Evolutionary conservation across 148 eudicot genomes (phyloP), one percentile per base, ranked within the genome.

Genomic region (Nepenthes gracilis): DNA sequence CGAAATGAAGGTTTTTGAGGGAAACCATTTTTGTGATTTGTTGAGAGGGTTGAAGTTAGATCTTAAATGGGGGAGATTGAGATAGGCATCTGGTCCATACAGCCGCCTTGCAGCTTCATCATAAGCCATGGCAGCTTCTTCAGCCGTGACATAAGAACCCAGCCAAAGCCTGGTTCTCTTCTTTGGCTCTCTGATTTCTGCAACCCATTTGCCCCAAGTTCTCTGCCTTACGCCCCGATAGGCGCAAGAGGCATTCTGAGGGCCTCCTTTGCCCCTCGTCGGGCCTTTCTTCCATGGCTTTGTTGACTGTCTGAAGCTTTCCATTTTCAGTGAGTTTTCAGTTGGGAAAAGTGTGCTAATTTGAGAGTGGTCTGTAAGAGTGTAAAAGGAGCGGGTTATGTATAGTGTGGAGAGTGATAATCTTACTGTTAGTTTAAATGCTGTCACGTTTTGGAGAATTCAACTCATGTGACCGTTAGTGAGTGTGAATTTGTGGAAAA

Each of bases 281-380:
- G 97, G 96, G 6, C 97, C 97, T 64, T 88, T 92, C 70, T 92
- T 92, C 97, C 97, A 92, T 60, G 96, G 97, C 71, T 81, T 89
- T 8, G 82, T 72, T 2, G 78, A 55, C 67, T 73, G 83, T 63
- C 65, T 74, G 65, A 59, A 77, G 64, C 69, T 72, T 48, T 90
- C 95, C 95, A 90, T 90, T 32, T 32, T 34, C 5, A 47, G 55
- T 40, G 34, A 13, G 33, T 2, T 43, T 36, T 13, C 2, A 52
- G 68, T 64, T 43, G 35, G 47, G 47, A 55, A 23, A 57, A 37
- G 53, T 0, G 15, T 70, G 52, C 33, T 47, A 3, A 35, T 57
- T 14, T n/a, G 47, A 3, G 63, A 6, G 55, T 13, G 62, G 12
- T 2, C 3, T 23, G 40, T 36, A 9, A 35, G 50, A 47, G 36